Percentiles rank a stretch among this genome's conserved stretches.
Evolutionary conservation across 352 stramenopile species (phyloP).

Genomic region (Pythium aristosporum): DNA sequence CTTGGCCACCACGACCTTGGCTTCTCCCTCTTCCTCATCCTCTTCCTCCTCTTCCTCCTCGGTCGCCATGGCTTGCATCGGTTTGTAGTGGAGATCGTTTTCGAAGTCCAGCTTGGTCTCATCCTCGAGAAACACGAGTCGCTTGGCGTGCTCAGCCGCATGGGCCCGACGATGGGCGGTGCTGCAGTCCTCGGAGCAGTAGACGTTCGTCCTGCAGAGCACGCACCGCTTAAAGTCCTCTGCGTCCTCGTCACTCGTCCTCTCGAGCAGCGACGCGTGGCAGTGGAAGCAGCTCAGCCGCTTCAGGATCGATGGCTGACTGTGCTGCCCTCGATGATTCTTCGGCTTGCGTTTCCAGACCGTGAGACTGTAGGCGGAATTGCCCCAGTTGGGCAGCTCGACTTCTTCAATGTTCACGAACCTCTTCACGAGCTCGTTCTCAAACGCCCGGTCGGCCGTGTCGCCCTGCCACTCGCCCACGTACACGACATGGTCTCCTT

Average conservation of each 20-base stretch:
- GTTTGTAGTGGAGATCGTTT: constrained; percentile 59
- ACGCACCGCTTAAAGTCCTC: constrained; percentile 57
- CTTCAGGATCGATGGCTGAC: constrained; percentile 17
- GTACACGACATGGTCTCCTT: constrained; percentile 63
- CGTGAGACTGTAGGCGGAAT: constrained; percentile 72
- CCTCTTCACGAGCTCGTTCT: constrained; percentile 49
- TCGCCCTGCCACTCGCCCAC: constrained; percentile 82
- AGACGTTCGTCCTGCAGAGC: constrained; percentile 80
- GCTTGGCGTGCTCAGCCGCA: constrained; percentile 61
- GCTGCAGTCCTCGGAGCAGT: constrained; percentile 62
- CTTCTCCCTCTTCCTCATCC: constrained; percentile 25
- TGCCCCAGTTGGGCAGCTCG: constrained; percentile 73
- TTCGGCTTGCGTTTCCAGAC: constrained; percentile 57
- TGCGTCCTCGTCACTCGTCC: constrained; percentile 31
- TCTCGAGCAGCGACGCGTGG: constrained; percentile 31
- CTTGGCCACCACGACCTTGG: constrained; percentile 25
- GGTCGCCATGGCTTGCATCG: constrained; percentile 35
- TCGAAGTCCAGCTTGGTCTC: constrained; percentile 62
- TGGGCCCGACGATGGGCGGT: constrained; percentile 38
- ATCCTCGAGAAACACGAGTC: constrained; percentile 64
- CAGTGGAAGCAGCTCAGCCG: constrained; percentile 61
- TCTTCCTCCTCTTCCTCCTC: constrained; percentile 33
- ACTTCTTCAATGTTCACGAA: constrained; percentile 60
- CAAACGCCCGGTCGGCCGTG: constrained; percentile 66
- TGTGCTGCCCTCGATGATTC: constrained; percentile 1